phyloP scores from a whole-genome alignment of 2,329 filamentous ascomycete species.

The Paramyrothecium sp. region DNA sequence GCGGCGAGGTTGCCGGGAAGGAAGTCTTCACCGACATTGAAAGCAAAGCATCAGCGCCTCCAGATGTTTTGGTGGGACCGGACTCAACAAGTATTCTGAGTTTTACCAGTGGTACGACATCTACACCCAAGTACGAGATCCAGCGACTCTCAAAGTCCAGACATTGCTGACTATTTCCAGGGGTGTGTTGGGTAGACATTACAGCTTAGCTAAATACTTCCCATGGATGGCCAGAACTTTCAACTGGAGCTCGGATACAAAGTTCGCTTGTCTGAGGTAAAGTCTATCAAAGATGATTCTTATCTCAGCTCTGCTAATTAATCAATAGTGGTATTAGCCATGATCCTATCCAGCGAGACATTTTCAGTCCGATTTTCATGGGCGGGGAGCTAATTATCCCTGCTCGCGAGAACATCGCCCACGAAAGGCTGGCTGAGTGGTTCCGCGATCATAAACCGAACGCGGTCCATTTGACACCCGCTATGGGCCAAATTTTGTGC shows the following conservation, averaged over 20 bases:
- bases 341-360: conserved; percentile 66
- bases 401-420: conserved; percentile 76
- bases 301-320: not conserved
- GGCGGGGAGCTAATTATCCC: conserved; percentile 78
- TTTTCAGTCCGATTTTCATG: conserved; percentile 85
- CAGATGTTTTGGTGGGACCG: conserved; percentile 78
- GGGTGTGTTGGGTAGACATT: conserved; percentile 83
- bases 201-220: conserved; percentile 80
- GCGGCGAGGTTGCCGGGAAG: conserved; percentile 62
- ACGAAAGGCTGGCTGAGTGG: conserved; percentile 86
- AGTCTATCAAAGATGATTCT: not conserved
- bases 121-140: not conserved
- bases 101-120: conserved; percentile 68
- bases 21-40: conserved; percentile 63
- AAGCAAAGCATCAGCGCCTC: conserved; percentile 52
- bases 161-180: conserved; percentile 46
- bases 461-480: conserved; percentile 87
- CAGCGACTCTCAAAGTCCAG: not conserved
- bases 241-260: conserved; percentile 65
- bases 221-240: conserved; percentile 90
- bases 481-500: conserved; percentile 94
- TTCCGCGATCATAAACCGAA: conserved; percentile 73
- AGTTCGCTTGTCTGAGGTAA: conserved; percentile 68
- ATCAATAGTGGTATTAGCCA: conserved; percentile 72
- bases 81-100: conserved; percentile 77